A percentile compares a stretch with the other conserved stretches of the same genome.
These are phyloP conservation scores for Verbascum thapsus DNA, from an alignment of 257 asterid genomes.

Conservation along the genomic window DNA sequence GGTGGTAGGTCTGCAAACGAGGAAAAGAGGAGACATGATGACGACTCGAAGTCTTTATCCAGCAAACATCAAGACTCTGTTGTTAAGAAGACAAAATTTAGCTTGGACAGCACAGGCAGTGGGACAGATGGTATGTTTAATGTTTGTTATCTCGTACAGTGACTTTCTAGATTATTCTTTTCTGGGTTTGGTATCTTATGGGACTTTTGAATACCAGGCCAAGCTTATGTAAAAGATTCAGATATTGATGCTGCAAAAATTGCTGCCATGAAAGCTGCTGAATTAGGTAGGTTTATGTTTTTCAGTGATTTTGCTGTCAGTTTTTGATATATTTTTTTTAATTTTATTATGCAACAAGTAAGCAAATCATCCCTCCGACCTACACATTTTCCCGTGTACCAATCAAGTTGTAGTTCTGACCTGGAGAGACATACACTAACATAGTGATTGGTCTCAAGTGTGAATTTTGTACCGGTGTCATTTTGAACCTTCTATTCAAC, in stretches of 20 bases:
- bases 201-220: constrained; percentile 44
- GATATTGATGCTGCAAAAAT: constrained; percentile 90
- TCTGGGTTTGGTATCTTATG: constrained; percentile 17
- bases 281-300: constrained; percentile 55
- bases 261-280: constrained; percentile 98
- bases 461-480: not conserved
- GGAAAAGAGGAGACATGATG: constrained; percentile 49
- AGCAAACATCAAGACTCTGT: constrained; percentile 47
- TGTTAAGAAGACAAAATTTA: constrained; percentile 63
- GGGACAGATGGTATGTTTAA: constrained; percentile 52
- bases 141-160: constrained; percentile 3
- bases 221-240: constrained; percentile 63
- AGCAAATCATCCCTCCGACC: too few species aligned
- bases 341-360: not conserved
- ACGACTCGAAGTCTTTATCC: constrained; percentile 26
- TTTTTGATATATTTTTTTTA: not conserved
- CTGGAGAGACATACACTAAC: too few species aligned
- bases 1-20: constrained; percentile 40
- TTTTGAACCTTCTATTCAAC: not conserved
- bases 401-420: not conserved
- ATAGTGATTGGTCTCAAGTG: not conserved
- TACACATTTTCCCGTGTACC: not conserved
- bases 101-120: constrained; percentile 34
- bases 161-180: not conserved
- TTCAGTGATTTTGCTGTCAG: not conserved